phyloP scores from a whole-genome alignment of 345 rosid species.

The Pistacia vera region DNA sequence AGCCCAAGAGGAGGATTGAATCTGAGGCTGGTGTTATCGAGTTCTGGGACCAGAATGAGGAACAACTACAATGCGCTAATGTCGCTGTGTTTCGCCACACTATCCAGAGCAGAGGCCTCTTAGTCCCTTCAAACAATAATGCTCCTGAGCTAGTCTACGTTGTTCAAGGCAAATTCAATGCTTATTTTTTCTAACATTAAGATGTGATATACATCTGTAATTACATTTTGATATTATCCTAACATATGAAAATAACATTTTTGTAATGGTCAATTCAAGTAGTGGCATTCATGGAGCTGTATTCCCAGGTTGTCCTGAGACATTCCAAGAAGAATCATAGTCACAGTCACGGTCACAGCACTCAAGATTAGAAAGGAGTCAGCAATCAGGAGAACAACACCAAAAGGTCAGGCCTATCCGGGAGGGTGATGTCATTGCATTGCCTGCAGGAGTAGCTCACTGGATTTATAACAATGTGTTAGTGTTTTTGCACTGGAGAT shows the following conservation, averaged over 20 bases:
- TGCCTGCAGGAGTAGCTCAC: conserved; percentile 45
- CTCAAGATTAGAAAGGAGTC: background rate
- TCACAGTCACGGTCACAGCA: background rate
- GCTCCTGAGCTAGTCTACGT: conserved; percentile 44
- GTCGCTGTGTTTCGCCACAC: conserved; percentile 41
- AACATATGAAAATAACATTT: no score
- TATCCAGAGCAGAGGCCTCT: conserved; percentile 34
- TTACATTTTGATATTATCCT: background rate
- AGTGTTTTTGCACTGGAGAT: no score
- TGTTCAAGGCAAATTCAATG: conserved; percentile 33
- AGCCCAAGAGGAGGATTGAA: conserved; percentile 32
- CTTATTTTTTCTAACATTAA: background rate
- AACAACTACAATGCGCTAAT: conserved; percentile 47
- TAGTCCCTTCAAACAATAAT: conserved; percentile 42
- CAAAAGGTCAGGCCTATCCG: conserved; percentile 37
- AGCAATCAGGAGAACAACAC: conserved; percentile 26
- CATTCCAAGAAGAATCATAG: conserved; percentile 35
- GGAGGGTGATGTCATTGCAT: conserved; percentile 43
- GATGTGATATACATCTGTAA: no score
- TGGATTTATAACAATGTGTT: conserved; percentile 45
- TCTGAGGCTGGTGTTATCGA: conserved; percentile 47
- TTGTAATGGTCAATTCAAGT: conserved; percentile 18
- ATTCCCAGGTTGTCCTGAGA: conserved; percentile 47
- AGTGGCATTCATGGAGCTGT: conserved; percentile 35
- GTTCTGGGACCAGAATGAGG: conserved; percentile 40